phyloP scores from a whole-genome alignment of 1,284 basidiomycete species.

The Xanthoconium separans region DNA sequence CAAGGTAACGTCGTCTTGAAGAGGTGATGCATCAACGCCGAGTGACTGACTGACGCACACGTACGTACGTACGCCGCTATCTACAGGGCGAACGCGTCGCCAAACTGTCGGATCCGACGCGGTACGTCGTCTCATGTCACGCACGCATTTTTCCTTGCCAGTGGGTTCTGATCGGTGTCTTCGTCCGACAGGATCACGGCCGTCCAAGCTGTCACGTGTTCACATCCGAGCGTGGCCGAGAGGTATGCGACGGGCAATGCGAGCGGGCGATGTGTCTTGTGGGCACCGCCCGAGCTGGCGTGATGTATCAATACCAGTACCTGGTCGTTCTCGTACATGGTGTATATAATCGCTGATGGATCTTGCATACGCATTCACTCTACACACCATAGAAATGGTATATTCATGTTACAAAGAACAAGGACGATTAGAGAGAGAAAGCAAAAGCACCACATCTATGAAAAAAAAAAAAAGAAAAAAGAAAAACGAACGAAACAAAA shows the following conservation, averaged over 20 bases:
- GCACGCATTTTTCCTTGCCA: too few relatives aligned
- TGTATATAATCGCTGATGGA: neutral
- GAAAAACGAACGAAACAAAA: too few relatives aligned
- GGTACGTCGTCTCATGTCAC: slow-evolving; percentile 38
- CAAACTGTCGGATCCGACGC: slow-evolving; percentile 53
- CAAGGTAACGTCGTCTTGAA: slow-evolving; percentile 43
- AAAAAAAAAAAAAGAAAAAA: neutral
- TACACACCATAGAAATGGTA: slow-evolving; percentile 3
- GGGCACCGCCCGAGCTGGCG: slow-evolving; percentile 51
- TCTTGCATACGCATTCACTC: too few relatives aligned
- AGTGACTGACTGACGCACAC: too few relatives aligned
- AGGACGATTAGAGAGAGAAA: slow-evolving; percentile 5
- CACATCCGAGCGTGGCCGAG: slow-evolving; percentile 73
- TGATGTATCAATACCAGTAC: neutral
- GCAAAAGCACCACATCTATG: slow-evolving; percentile 10
- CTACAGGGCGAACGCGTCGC: slow-evolving; percentile 64
- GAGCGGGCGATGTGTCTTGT: slow-evolving; percentile 75
- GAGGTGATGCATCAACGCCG: too few relatives aligned
- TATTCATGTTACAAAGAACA: slow-evolving; percentile 24
- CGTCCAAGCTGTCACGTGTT: slow-evolving; percentile 81
- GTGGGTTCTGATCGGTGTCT: too few relatives aligned
- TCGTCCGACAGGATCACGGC: slow-evolving; percentile 60
- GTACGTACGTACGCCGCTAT: too few relatives aligned
- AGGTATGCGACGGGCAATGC: slow-evolving; percentile 73
- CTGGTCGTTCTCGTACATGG: neutral